Base-by-base conservation (phyloP, 2,329 filamentous ascomycete genomes). In the Emergomyces africanus region DNA sequence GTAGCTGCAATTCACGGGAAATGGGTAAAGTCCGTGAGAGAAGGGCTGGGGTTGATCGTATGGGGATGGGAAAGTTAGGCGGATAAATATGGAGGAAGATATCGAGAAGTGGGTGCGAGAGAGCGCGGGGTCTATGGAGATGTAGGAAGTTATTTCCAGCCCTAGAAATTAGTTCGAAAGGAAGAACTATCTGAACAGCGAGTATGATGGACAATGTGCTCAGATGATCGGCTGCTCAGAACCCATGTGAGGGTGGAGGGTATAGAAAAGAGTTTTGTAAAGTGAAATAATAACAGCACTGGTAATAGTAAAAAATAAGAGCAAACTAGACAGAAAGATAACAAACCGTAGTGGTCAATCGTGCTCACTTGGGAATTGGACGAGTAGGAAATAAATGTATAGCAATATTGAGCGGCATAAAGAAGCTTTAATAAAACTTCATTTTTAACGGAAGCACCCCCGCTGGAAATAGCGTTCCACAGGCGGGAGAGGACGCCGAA, bases 391-490 rank as follows among this genome's bases (percentile, higher is more conserved):
- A 56, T 60, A 63, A 58, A 39, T 49, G 35, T 58, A 58, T 58
- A 58, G 41, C 28, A 18, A 58, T 28, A 51, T 30, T 23, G 46
- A 41, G 56, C 42, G 56, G 49, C 46, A 51, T 55, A 58, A 58
- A 53, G 56, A 58, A 58, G 56, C 56, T 58, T 58, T 58, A 58
- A 58, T 58, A 58, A 58, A 62, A 60, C 62, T 66, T 65, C 60
- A 48, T 54, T 64, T 66, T 64, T 59, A 60, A 66, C 61, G 49
- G 48, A 20, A 58, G 23, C 18, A 20, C 42, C 46, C 55, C n/a
- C 20, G n/a, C n/a, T n/a, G 25, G 20, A 44, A 41, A 51, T 58
- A 25, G 37, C 20, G 58, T 57, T 57, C 46, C 58, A 57, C 58
- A 57, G 35, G 35, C 46, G 54, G 54, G 37, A n/a, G 23, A 46